Percentiles rank a stretch among this genome's conserved stretches.
Conservation (phyloP, 345 rosid species). For the Luvunga scandens region DNA sequence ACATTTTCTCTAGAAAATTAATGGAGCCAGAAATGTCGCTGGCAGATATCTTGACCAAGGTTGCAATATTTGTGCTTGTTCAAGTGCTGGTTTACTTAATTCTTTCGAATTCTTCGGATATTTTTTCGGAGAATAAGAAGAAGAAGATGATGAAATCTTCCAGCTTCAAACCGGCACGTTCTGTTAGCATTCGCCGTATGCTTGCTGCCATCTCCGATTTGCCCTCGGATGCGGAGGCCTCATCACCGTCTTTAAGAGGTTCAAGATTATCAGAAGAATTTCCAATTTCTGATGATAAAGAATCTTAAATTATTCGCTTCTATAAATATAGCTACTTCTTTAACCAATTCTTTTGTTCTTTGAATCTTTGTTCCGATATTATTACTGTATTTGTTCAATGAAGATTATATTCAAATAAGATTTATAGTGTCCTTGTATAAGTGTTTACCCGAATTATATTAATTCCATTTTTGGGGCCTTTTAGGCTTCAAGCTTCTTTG, state of each 20-base stretch:
- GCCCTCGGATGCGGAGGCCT: conserved; percentile 36
- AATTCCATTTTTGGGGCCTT: neutral
- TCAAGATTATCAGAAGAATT: conserved; percentile 5
- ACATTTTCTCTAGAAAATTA: neutral
- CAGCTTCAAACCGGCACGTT: conserved; percentile 48
- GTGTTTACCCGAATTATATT: neutral
- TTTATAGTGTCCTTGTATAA: neutral
- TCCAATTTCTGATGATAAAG: conserved; percentile 1
- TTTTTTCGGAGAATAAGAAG: conserved; percentile 43
- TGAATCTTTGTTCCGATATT: neutral
- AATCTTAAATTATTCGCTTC: neutral
- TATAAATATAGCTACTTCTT: too few species aligned
- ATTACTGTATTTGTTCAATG: neutral
- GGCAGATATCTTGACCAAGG: conserved; percentile 34
- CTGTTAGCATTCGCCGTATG: conserved; percentile 43
- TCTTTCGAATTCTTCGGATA: conserved; percentile 42
- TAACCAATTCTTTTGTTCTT: conserved; percentile 7
- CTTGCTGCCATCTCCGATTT: conserved; percentile 47
- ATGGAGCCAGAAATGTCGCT: conserved; percentile 8
- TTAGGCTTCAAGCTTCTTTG: conserved; percentile 1
- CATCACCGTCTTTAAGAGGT: conserved; percentile 26
- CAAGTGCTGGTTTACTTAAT: conserved; percentile 54
- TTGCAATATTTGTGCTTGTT: conserved; percentile 38
- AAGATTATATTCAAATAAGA: neutral
- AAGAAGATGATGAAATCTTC: conserved; percentile 29